Percentiles rank a stretch among this genome's conserved stretches.
Evolutionary conservation across 2,329 filamentous ascomycete species (phyloP).

Genomic region (Phialocephala subalpina): DNA sequence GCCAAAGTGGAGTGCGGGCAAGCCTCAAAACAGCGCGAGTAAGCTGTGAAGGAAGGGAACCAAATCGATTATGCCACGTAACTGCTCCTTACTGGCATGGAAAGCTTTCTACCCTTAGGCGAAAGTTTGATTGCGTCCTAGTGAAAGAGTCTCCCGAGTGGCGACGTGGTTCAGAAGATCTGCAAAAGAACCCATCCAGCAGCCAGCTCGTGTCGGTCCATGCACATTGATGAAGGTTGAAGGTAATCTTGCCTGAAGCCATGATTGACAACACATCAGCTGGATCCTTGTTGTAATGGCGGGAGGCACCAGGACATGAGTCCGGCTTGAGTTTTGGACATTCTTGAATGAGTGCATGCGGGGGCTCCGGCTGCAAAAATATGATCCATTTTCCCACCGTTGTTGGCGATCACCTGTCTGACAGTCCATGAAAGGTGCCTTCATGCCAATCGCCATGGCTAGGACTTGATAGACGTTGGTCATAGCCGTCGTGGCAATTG

Average conservation of each 20-base stretch:
- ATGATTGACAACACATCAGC: conserved; percentile 42
- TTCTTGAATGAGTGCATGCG: conserved; percentile 30
- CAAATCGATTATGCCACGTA: conserved; percentile 45
- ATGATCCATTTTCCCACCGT: conserved; percentile 36
- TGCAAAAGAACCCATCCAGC: conserved; percentile 35
- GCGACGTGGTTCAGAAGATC: conserved; percentile 37
- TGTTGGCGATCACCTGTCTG: conserved; percentile 40
- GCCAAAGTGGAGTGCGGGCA: conserved; percentile 32
- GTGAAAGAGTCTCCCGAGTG: conserved; percentile 31
- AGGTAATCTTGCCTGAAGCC: conserved; percentile 35
- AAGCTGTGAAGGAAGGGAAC: conserved; percentile 33
- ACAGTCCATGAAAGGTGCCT: not conserved
- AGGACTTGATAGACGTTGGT: not conserved
- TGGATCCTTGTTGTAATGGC: conserved; percentile 30
- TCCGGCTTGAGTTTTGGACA: conserved; percentile 25
- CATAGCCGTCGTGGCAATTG: not conserved
- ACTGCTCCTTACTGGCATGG: conserved; percentile 39
- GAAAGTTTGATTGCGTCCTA: conserved; percentile 31
- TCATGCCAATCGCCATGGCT: not conserved
- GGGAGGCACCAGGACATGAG: conserved; percentile 11
- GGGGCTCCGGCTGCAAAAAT: conserved; percentile 31
- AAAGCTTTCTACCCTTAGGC: conserved; percentile 36
- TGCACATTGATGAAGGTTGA: conserved; percentile 39
- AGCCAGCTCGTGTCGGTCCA: conserved; percentile 36
- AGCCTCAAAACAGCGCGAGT: conserved; percentile 32